Percentiles rank a stretch among this genome's conserved stretches.
Conservation (phyloP, 2,329 filamentous ascomycete genomes). For the Emmonsiellopsis sp. region DNA sequence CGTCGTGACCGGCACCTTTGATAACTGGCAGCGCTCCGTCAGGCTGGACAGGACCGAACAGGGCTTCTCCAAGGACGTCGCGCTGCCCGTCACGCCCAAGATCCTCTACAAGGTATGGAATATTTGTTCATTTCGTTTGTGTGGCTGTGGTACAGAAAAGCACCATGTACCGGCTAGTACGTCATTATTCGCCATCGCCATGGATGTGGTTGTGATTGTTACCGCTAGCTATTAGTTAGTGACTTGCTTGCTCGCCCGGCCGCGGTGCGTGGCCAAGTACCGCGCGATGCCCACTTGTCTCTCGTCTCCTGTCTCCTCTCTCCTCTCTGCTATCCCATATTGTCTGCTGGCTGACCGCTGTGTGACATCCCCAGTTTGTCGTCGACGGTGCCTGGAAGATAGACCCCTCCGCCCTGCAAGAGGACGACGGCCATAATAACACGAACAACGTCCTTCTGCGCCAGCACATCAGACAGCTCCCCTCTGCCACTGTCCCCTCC, state of each 20-base stretch:
- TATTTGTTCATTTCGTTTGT: not conserved
- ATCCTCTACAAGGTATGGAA: conserved; percentile 83
- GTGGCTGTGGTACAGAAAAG: not conserved
- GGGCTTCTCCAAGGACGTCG: conserved; percentile 70
- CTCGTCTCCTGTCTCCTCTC: too few relatives aligned
- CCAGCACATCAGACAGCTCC: conserved; percentile 50
- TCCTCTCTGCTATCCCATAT: too few relatives aligned
- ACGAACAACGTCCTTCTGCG: conserved; percentile 84
- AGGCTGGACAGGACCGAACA: conserved; percentile 67
- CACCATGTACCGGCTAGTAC: conserved; percentile 2
- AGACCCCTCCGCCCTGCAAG: conserved; percentile 70
- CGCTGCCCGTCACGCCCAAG: conserved; percentile 59
- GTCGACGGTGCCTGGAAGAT: conserved; percentile 86
- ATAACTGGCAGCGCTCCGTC: conserved; percentile 83
- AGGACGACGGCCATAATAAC: conserved; percentile 74
- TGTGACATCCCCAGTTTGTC: conserved; percentile 58
- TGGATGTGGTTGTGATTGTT: not conserved
- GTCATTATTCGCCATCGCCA: conserved; percentile 3
- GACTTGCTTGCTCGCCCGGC: not conserved
- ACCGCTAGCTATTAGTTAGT: not conserved
- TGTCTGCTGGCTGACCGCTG: not conserved
- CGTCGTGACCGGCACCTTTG: conserved; percentile 91
- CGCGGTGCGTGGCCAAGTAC: too few relatives aligned
- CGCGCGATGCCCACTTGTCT: too few relatives aligned
- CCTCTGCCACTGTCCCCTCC: conserved; percentile 3